These are phyloP conservation scores for Mycena floridula DNA, from an alignment of 768 basidiomycete genomes.

Conservation along the genomic window DNA sequence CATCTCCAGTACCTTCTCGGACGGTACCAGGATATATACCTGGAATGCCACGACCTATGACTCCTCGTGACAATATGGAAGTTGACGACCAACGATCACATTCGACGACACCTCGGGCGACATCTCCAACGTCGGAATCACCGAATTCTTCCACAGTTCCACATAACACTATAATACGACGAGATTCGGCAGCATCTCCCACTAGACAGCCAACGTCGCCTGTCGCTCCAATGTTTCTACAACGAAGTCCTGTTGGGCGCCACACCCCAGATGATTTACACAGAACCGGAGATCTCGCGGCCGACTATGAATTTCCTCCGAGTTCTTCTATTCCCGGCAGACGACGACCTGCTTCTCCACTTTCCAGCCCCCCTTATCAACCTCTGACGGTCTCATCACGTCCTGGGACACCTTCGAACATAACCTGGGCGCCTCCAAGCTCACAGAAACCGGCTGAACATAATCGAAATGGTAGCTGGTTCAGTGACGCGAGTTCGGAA, in stretches of 20 bases:
- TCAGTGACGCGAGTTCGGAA: slow-evolving; percentile 34
- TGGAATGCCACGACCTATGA: slow-evolving; percentile 89
- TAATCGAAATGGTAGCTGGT: slow-evolving; percentile 55
- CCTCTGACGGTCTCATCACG: slow-evolving; percentile 52
- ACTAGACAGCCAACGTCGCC: slow-evolving; percentile 44
- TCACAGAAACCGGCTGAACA: slow-evolving; percentile 32
- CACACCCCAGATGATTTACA: slow-evolving; percentile 51
- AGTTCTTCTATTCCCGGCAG: slow-evolving; percentile 49
- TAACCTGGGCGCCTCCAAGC: slow-evolving; percentile 54
- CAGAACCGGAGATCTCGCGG: slow-evolving; percentile 25
- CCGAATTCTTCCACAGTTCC: slow-evolving; percentile 67
- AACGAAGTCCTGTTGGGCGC: slow-evolving; percentile 60
- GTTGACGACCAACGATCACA: slow-evolving; percentile 64
- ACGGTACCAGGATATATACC: slow-evolving; percentile 80
- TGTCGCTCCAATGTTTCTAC: slow-evolving; percentile 43
- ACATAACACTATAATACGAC: slow-evolving; percentile 46
- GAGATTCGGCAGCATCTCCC: slow-evolving; percentile 30
- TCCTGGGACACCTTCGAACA: slow-evolving; percentile 64
- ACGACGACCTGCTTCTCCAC: slow-evolving; percentile 68
- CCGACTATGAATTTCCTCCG: slow-evolving; percentile 39
- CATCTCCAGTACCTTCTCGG: slow-evolving; percentile 58
- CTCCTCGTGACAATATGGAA: slow-evolving; percentile 69
- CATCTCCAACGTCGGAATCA: slow-evolving; percentile 52
- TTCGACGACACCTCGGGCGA: slow-evolving; percentile 77
- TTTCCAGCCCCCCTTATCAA: slow-evolving; percentile 56